Evolutionary conservation across 2,329 filamentous ascomycete genomes (phyloP).

Genomic region (Sarocladium oryzae): DNA sequence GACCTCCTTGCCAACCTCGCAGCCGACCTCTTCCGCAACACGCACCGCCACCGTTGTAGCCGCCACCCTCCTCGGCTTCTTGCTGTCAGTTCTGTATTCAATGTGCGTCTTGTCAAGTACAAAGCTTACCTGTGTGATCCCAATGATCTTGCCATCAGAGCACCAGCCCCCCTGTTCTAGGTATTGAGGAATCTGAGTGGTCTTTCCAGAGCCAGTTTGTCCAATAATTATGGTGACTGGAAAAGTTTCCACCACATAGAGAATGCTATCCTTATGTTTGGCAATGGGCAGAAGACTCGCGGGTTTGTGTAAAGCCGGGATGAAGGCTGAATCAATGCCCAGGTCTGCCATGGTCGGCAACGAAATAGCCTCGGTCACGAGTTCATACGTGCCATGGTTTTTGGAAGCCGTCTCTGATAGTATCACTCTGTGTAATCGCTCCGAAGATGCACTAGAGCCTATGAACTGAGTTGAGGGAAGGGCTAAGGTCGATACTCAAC

Average conservation of each 20-base stretch:
- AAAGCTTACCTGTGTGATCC: slow-evolving; percentile 72
- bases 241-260: slow-evolving; percentile 80
- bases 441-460: too few relatives aligned
- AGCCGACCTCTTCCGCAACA: slow-evolving; percentile 84
- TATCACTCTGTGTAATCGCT: neutral
- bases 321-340: slow-evolving; percentile 53
- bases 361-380: neutral
- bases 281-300: slow-evolving; percentile 79
- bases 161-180: slow-evolving; percentile 88
- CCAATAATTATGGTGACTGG: slow-evolving; percentile 86
- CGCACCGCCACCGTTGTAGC: slow-evolving; percentile 83
- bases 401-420: neutral
- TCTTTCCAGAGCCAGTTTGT: slow-evolving; percentile 92
- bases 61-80: slow-evolving; percentile 78
- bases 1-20: slow-evolving; percentile 80
- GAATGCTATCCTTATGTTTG: slow-evolving; percentile 68
- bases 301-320: slow-evolving; percentile 82
- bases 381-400: neutral
- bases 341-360: slow-evolving; percentile 44
- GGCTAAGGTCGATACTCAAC: too few relatives aligned
- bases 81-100: too few relatives aligned
- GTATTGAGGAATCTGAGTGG: slow-evolving; percentile 91
- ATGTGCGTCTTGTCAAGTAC: too few relatives aligned
- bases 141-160: slow-evolving; percentile 72
- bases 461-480: too few relatives aligned